phyloP scores from a whole-genome alignment of 495 filamentous ascomycete species.

The Aspergillus avenaceus region DNA sequence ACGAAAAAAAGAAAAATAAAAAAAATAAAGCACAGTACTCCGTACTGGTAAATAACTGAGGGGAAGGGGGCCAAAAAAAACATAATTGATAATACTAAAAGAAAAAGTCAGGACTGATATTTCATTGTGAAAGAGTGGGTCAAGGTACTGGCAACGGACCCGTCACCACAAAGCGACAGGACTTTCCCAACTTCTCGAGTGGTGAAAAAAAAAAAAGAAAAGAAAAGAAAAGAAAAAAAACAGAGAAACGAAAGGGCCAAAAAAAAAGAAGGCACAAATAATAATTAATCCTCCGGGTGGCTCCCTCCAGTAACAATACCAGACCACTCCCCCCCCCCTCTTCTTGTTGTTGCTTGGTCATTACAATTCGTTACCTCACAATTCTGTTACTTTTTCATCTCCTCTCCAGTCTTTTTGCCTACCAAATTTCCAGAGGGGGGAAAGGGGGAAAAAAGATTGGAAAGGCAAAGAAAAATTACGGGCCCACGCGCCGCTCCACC shows the following conservation, averaged over 20 bases:
- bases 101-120: slow-evolving; percentile 15
- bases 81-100: background rate
- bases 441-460: background rate
- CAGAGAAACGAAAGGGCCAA: background rate
- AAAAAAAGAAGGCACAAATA: slow-evolving; percentile 11
- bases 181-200: slow-evolving; percentile 14
- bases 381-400: slow-evolving; percentile 3
- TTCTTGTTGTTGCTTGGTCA: slow-evolving; percentile 13
- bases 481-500: slow-evolving; percentile 37
- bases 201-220: slow-evolving; percentile 12
- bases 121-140: slow-evolving; percentile 17
- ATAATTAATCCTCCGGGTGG: slow-evolving; percentile 16
- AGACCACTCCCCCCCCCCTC: slow-evolving; percentile 14
- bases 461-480: slow-evolving; percentile 33
- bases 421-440: background rate
- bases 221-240: slow-evolving; percentile 12
- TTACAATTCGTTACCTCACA: slow-evolving; percentile 9
- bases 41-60: slow-evolving; percentile 7
- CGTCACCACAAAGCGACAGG: slow-evolving; percentile 25
- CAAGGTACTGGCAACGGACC: slow-evolving; percentile 20
- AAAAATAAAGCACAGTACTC: background rate
- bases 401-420: slow-evolving; percentile 8
- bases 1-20: slow-evolving; percentile 1
- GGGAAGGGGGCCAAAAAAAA: slow-evolving; percentile 17
- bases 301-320: slow-evolving; percentile 15